Base-by-base conservation (phyloP, 2,329 filamentous ascomycete genomes). In the Cytospora mali region DNA sequence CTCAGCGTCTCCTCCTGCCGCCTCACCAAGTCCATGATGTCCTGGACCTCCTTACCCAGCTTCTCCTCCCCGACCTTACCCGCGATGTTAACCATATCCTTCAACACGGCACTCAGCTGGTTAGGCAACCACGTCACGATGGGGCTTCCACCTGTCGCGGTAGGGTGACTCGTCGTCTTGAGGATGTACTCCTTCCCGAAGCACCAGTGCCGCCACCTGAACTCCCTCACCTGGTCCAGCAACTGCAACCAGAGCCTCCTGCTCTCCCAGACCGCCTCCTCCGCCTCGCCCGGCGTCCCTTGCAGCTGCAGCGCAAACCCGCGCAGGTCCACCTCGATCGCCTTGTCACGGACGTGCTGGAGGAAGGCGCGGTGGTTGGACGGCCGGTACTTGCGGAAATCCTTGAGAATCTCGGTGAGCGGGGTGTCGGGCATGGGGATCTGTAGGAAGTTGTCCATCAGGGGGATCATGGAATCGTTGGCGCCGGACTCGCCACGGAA, bases 401-500 rank as follows among this genome's bases (percentile, higher is more conserved):
- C 94, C 67, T 87, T 81, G 23, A 97, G 83, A 73, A 97, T 97
- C 61, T 89, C 87, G 0, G 93, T 97, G 52, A 97, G 85, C 0
- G 94, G 94, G 5, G 93, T 97, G 59, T 87, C 80, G 1, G 94
- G 94, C 92, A 97, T 96, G 66, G 87, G 82, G 51, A 97, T 88
- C 73, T 95, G 85, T 62, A 95, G 84, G 57, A 97, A 83, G 74
- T 94, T 93, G 75, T 97, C 94, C 71, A 94, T 87, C 4, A 97
- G 85, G 3, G 94, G 93, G 60, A 96, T 88, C 82, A 98, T 97
- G 78, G 88, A 91, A 79, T 98, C 94, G 73, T 97, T 97, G 68
- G 94, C 94, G 50, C 94, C 94, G 55, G 88, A 93, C 79, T 97
- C 94, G 68, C 94, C 94, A 33, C 94, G 88, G 84, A 97, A 97